Base-by-base conservation (phyloP, 2,329 filamentous ascomycete genomes). In the Apiospora kogelbergensis region DNA sequence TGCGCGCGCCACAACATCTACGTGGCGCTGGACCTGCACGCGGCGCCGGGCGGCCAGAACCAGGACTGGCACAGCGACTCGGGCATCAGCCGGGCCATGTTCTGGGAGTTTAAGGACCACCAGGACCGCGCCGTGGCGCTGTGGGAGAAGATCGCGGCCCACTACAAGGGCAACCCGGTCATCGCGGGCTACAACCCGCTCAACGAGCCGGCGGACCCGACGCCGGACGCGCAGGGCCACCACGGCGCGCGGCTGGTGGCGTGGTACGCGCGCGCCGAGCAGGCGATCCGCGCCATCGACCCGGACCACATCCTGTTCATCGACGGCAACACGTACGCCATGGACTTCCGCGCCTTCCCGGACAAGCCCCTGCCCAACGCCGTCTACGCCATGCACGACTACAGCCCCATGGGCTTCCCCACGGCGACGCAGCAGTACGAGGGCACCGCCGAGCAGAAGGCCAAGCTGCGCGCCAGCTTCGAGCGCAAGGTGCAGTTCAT, bases 291-390 rank as follows among this genome's bases (percentile, higher is more conserved):
- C 11, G 72, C 73, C 24, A 75, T 80, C 24, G 80, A 82, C 65
- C 78, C 81, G 0, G 73, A 83, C 30, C 83, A 85, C 68, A 84
- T 85, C 46, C 76, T 84, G 33, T 83, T 80, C 73, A 75, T 86
- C 11, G 84, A 86, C 65, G 84, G 84, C 9, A 87, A 87, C 76
- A 87, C 85, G 0, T 88, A 85, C 68, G 81, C 85, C 22, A 86
- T 86, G 77, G 84, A 88, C 72, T 85, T 83, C 73, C 78, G 78
- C 15, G 78, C 75, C 7, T 85, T 84, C 68, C 40, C 40, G 10
- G 80, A 81, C 0, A 75, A 80, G 6, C 74, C 80, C 4, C 69
- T 74, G 30, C 80, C 80, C 69, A 82, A 82, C 68, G 75, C 79
- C 6, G 84, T 83, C 1, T 85, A 85, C 70, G 78, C 81, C 1